Conservation (phyloP, 2,329 filamentous ascomycete genomes). For the Diaporthe nobilis region DNA sequence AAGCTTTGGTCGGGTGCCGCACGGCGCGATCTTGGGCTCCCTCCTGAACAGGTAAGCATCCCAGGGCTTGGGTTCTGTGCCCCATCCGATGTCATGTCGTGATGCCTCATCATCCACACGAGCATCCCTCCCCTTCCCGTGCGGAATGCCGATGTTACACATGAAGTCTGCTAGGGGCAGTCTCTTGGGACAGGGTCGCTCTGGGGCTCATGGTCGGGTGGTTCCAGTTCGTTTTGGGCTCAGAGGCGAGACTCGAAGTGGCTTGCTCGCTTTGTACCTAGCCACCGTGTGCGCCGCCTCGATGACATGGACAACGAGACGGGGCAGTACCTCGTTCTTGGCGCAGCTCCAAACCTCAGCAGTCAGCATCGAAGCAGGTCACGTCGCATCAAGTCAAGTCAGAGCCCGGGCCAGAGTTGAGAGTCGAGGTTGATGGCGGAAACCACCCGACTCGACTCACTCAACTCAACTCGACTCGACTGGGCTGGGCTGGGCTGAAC, state of each 20-base stretch:
- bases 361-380: background rate
- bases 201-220: background rate
- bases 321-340: background rate
- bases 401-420: background rate
- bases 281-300: background rate
- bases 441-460: background rate
- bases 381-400: background rate
- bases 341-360: constrained; percentile 1
- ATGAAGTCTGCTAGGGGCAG: background rate
- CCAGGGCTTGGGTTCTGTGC: background rate
- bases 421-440: background rate
- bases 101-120: constrained; percentile 4
- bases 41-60: constrained; percentile 26
- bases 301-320: background rate
- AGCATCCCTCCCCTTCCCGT: background rate
- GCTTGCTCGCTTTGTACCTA: background rate
- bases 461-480: background rate
- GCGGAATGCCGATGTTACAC: background rate
- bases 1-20: constrained; percentile 12
- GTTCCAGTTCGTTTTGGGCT: background rate
- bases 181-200: background rate
- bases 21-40: constrained; percentile 1
- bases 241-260: background rate
- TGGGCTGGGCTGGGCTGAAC: background rate
- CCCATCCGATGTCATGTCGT: constrained; percentile 7